Evolutionary conservation across 345 rosid species (phyloP).

Genomic region (Carallia brachiata): DNA sequence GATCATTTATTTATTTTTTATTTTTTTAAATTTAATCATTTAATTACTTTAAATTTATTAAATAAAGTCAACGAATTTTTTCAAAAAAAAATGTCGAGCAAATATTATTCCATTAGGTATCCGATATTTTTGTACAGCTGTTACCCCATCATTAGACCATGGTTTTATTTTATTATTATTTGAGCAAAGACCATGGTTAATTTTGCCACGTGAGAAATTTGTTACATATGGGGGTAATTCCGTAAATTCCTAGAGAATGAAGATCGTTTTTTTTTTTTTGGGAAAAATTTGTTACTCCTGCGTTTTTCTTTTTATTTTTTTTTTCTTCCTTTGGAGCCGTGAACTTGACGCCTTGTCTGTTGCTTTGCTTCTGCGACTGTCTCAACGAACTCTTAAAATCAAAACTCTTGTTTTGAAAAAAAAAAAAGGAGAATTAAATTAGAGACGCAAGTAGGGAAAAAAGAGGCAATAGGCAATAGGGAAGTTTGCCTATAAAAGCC

Average conservation of each 20-base stretch:
- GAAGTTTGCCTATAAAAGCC: slow-evolving; percentile 39
- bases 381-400: slow-evolving; percentile 13
- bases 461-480: neutral
- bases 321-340: neutral
- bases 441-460: neutral
- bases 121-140: slow-evolving; percentile 11
- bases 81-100: neutral
- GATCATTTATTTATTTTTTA: too few relatives aligned
- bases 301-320: neutral
- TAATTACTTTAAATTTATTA: too few relatives aligned
- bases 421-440: neutral
- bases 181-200: too few relatives aligned
- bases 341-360: neutral
- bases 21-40: too few relatives aligned
- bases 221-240: slow-evolving; percentile 6
- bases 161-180: neutral
- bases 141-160: neutral
- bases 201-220: neutral
- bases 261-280: too few relatives aligned
- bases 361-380: neutral
- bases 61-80: too few relatives aligned
- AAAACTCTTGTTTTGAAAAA: neutral
- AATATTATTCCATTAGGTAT: neutral
- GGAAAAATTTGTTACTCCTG: neutral
- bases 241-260: neutral